These are phyloP conservation scores for Fusarium luffae DNA, from an alignment of 2,329 filamentous ascomycete species.

Conservation along the genomic window DNA sequence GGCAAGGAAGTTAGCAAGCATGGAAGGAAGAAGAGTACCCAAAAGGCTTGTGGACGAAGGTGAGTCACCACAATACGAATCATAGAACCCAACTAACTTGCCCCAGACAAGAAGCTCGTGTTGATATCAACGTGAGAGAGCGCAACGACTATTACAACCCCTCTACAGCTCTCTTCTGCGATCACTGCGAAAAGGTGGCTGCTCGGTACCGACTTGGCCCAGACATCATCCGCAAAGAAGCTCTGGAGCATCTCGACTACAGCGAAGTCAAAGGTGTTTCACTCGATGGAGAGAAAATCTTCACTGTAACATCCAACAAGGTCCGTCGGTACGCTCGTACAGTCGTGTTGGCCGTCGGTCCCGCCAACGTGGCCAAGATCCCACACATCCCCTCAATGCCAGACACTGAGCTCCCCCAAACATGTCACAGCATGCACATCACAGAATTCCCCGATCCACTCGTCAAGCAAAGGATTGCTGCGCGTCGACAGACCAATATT, in stretches of 20 bases:
- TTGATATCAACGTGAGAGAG: constrained; percentile 73
- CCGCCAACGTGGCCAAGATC: constrained; percentile 69
- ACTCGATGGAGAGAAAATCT: constrained; percentile 65
- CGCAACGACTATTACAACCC: constrained; percentile 77
- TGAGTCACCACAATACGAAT: constrained; percentile 40
- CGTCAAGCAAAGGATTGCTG: constrained; percentile 64
- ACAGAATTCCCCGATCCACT: constrained; percentile 65
- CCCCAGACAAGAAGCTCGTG: constrained; percentile 54
- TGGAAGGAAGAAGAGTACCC: constrained; percentile 70
- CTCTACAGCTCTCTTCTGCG: constrained; percentile 68
- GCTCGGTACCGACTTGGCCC: constrained; percentile 60
- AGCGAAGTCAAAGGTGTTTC: constrained; percentile 58
- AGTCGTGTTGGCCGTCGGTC: constrained; percentile 77
- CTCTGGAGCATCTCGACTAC: constrained; percentile 71
- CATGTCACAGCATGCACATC: constrained; percentile 74
- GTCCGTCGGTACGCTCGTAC: constrained; percentile 66
- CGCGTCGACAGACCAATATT: constrained; percentile 66
- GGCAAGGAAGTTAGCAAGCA: constrained; percentile 86
- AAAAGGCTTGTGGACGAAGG: constrained; percentile 55
- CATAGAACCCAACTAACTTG: not conserved
- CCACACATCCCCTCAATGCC: constrained; percentile 54
- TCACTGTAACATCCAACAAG: constrained; percentile 70
- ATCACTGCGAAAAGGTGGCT: constrained; percentile 69
- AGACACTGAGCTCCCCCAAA: constrained; percentile 51
- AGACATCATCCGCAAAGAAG: constrained; percentile 69